phyloP scores from a whole-genome alignment of 2,329 filamentous ascomycete species.

The Ascochyta pisi region DNA sequence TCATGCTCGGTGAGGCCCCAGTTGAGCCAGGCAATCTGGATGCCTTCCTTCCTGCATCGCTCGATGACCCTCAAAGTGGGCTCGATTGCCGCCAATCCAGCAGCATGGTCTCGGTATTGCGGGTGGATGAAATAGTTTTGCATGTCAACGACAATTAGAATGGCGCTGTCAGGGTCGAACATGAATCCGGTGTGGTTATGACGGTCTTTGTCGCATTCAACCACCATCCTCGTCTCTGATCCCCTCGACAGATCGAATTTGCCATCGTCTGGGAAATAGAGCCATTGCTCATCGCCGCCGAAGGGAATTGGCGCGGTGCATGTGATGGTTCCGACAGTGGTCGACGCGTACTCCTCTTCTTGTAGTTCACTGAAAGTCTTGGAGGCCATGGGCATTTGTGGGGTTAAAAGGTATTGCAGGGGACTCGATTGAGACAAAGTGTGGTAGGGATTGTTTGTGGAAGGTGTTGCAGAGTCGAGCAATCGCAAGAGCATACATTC shows the following conservation, averaged over 20 bases:
- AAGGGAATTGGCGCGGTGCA: slow-evolving; percentile 51
- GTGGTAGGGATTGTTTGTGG: not conserved
- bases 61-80: slow-evolving; percentile 50
- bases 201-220: slow-evolving; percentile 51
- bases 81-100: slow-evolving; percentile 42
- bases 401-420: not conserved
- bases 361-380: slow-evolving; percentile 19
- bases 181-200: slow-evolving; percentile 52
- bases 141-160: slow-evolving; percentile 53
- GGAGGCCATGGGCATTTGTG: slow-evolving; percentile 15
- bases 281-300: slow-evolving; percentile 51
- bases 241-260: slow-evolving; percentile 53
- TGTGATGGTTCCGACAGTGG: slow-evolving; percentile 40
- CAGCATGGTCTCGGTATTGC: slow-evolving; percentile 37
- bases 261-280: slow-evolving; percentile 49
- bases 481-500: slow-evolving; percentile 5
- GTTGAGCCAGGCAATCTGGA: slow-evolving; percentile 52
- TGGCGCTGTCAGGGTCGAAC: slow-evolving; percentile 50
- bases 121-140: slow-evolving; percentile 53
- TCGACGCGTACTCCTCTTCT: slow-evolving; percentile 16
- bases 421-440: slow-evolving; percentile 5
- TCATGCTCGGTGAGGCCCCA: slow-evolving; percentile 52
- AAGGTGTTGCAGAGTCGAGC: not conserved
- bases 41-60: slow-evolving; percentile 49
- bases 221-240: slow-evolving; percentile 44